Evolutionary conservation across 257 asterid genomes (phyloP), one percentile per base, ranked within the genome.

Genomic region (Solanum stenotomum): DNA sequence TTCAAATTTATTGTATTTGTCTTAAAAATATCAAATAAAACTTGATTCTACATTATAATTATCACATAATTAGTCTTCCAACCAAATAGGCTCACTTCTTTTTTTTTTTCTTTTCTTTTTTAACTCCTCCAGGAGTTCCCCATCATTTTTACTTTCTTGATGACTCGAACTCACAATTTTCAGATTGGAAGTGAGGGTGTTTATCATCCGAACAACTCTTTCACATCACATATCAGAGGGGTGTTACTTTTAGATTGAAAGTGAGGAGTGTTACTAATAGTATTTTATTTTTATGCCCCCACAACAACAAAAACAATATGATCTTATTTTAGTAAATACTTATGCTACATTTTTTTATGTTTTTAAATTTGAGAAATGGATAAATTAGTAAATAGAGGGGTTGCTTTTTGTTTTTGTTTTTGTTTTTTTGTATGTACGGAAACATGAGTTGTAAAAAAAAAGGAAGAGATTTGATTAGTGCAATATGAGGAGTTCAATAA

Each of bases 401-500:
- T 67, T 76, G 33, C 33, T 76, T 76, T 77, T 40, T 15, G 13
- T 6, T 38, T 38, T n/a, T 15, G 12, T 38, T 38, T 23, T 40
- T 79, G 65, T 56, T 20, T 56, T 78, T 25, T 78, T 3, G 37
- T 8, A 44, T 79, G 85, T 44, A 44, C 85, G 85, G 40, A 81
- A 65, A 11, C 31, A n/a, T 65, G 33, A n/a, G 72, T 63, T 63
- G 31, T 9, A 10, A 61, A 61, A 59, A 15, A 31, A 11, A 67
- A 84, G 63, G 85, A 23, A 82, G 71, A 63, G 67, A 84, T 87
- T 84, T 89, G 87, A 92, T 91, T 91, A 87, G 89, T 49, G 86
- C 87, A 83, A 56, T 83, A 68, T 38, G 78, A 74, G 89, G 87
- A 92, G 35, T 91, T 89, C 94, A 93, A 93, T 91, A 91, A 93